phyloP scores from a whole-genome alignment of 306 rosid genomes.

The Casuarina glauca region DNA sequence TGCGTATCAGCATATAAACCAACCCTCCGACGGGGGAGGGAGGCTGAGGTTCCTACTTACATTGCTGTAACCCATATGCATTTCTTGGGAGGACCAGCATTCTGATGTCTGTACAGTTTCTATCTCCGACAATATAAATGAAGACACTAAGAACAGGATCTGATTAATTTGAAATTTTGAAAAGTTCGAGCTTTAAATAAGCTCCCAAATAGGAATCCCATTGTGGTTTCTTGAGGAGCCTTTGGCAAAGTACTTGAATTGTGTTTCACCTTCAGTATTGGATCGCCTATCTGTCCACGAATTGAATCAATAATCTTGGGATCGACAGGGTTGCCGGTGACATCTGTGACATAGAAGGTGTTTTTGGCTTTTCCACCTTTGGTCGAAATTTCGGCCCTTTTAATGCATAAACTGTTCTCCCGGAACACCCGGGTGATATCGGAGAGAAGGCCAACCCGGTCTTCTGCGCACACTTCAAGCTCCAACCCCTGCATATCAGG shows the following conservation, averaged over 20 bases:
- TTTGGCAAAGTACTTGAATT: conserved; percentile 47
- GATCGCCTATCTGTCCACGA: conserved; percentile 70
- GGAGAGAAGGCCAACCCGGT: conserved; percentile 83
- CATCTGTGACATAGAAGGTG: conserved; percentile 82
- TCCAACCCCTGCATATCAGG: conserved; percentile 75
- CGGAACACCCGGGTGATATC: conserved; percentile 91
- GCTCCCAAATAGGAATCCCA: conserved; percentile 67
- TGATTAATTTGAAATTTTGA: conserved; percentile 66
- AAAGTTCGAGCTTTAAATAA: conserved; percentile 72
- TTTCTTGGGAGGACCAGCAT: neutral
- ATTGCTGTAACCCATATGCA: neutral
- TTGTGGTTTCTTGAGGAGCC: conserved; percentile 49
- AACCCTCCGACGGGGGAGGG: conserved; percentile 7
- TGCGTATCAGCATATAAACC: conserved; percentile 19
- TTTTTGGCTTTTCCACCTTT: conserved; percentile 66
- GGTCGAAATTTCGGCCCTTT: conserved; percentile 91
- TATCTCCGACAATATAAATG: conserved; percentile 33
- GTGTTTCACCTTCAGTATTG: conserved; percentile 62
- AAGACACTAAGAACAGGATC: conserved; percentile 65
- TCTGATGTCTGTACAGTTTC: conserved; percentile 28
- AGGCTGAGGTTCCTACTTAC: conserved; percentile 21
- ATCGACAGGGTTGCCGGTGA: conserved; percentile 76
- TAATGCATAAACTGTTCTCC: conserved; percentile 82
- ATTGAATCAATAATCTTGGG: conserved; percentile 72
- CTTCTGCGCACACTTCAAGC: conserved; percentile 75